Evolutionary conservation across 2,329 filamentous ascomycete genomes (phyloP), one percentile per base, ranked within the genome.

Genomic region (Lasiodiplodia sp.): DNA sequence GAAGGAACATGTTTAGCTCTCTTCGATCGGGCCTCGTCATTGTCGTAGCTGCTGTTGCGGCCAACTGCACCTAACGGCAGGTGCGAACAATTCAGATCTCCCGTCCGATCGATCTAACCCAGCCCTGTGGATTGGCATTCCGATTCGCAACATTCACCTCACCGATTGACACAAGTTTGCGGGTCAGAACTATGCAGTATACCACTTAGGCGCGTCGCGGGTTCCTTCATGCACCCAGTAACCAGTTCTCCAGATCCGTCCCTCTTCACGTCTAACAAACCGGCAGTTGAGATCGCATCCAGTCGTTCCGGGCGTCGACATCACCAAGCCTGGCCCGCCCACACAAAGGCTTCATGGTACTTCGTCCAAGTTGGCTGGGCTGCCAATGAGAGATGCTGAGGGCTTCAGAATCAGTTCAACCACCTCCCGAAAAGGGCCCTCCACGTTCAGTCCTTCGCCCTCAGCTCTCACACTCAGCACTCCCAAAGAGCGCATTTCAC

Each of bases 221-320:
- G 77, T 75, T 76, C 77, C 78, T 78, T 69, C 68, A 74, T 76
- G 74, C 72, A 74, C 75, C 71, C 76, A 75, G 71, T 74, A 78
- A 38, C 23, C 25, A 37, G 16, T 28, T 56, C 40, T n/a, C 23
- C 44, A 47, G 44, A 47, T 56, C 18, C 25, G 31, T 14, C 18
- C 37, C 40, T 21, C 51, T 7, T 18, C 31, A 37, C 23, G 44
- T 55, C 63, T 60, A 47, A 66, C 63, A 25, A 6, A 37, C 16
- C 18, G 56, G 71, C 72, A 74, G 73, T 70, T 72, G 70, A 71
- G 70, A 72, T 69, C 70, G 72, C 72, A 71, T 72, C 72, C 72
- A 67, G 66, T 76, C 73, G 53, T 74, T 72, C 64, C 71, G 71
- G 68, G 71, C 44, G 69, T 71, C 69, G 47, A 52, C 63, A 67